A percentile compares a stretch with the other conserved stretches of the same genome.
Conservation (phyloP, 2,329 filamentous ascomycete species). For the Epichloe coenophiala region DNA sequence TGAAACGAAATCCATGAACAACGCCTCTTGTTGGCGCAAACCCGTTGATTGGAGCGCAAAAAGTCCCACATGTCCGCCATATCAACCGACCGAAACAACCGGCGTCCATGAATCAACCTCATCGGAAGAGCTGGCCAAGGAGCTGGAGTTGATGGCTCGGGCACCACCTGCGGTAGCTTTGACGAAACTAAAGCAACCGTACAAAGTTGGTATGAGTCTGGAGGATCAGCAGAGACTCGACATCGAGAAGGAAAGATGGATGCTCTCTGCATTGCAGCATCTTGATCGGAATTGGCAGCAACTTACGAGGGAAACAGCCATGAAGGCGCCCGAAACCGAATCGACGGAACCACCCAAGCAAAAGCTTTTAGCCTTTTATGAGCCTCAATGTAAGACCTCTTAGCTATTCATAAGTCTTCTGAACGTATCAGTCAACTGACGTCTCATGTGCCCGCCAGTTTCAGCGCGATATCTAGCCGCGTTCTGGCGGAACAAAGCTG, state of each 20-base stretch:
- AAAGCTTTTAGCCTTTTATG: constrained; percentile 36
- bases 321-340: background rate
- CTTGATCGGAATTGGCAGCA: constrained; percentile 20
- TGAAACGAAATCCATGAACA: background rate
- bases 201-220: background rate
- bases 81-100: background rate
- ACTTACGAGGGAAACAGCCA: background rate
- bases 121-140: background rate
- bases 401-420: background rate
- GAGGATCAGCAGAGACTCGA: constrained; percentile 12
- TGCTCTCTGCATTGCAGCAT: constrained; percentile 42
- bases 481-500: background rate
- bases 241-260: constrained; percentile 27
- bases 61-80: background rate
- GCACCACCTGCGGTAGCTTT: constrained; percentile 7
- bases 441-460: background rate
- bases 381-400: constrained; percentile 29
- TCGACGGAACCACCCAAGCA: background rate
- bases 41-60: constrained; percentile 1
- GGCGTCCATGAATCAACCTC: background rate
- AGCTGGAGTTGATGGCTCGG: constrained; percentile 6
- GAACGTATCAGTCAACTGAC: background rate
- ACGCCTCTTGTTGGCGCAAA: constrained; percentile 1
- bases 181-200: constrained; percentile 7
- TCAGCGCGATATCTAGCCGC: background rate